Percentiles rank a stretch among this genome's conserved stretches.
Evolutionary conservation across 2,329 filamentous ascomycete species (phyloP).

Genomic region (Anisogramma anomala): DNA sequence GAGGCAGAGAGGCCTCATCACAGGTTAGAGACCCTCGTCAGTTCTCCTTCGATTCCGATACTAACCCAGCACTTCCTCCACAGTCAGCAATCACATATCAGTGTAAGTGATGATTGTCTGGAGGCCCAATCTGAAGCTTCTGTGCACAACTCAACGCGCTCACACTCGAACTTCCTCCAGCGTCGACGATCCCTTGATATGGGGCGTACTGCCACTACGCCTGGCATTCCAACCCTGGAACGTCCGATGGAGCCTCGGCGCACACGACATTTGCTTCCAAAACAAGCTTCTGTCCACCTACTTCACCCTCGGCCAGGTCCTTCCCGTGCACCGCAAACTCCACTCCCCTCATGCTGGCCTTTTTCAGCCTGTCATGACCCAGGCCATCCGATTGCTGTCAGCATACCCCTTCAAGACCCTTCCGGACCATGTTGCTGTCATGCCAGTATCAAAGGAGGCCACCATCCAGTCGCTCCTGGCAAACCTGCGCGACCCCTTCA

Average conservation of each 20-base stretch:
- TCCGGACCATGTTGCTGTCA: constrained; percentile 7
- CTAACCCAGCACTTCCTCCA: constrained; percentile 13
- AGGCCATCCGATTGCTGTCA: constrained; percentile 76
- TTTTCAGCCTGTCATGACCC: constrained; percentile 78
- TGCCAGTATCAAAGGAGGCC: constrained; percentile 8
- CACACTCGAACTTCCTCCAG: constrained; percentile 42
- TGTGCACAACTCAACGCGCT: neutral
- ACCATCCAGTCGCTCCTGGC: constrained; percentile 14
- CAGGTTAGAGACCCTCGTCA: constrained; percentile 41
- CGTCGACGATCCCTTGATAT: constrained; percentile 86
- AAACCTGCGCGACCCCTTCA: constrained; percentile 37
- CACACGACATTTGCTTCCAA: constrained; percentile 90
- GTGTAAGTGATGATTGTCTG: constrained; percentile 56
- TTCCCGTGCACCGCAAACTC: constrained; percentile 73
- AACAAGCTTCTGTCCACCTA: constrained; percentile 66
- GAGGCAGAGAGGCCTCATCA: constrained; percentile 68
- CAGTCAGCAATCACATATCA: constrained; percentile 80
- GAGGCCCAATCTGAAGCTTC: neutral
- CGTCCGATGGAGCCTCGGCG: constrained; percentile 79
- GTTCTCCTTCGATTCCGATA: neutral
- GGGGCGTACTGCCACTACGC: constrained; percentile 72
- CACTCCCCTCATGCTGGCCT: constrained; percentile 74
- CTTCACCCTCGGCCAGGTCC: constrained; percentile 79
- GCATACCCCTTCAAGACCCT: constrained; percentile 34
- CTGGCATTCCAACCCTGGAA: constrained; percentile 63